phyloP scores from a whole-genome alignment of 116 monocot genomes.

The Iris pallida region DNA sequence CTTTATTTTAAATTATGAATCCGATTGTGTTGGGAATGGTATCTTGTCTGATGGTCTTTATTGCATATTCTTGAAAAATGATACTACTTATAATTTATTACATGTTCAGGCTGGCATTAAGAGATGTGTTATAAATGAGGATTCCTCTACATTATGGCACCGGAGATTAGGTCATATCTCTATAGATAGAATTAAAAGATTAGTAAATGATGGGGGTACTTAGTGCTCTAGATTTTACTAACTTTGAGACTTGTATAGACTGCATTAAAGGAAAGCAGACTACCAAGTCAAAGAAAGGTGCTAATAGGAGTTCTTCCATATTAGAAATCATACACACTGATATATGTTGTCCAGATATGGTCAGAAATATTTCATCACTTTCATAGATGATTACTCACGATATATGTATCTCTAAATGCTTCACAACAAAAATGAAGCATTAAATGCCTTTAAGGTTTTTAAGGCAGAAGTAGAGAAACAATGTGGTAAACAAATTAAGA shows the following conservation, averaged over 20 bases:
- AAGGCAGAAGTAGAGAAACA: slow-evolving; percentile 17
- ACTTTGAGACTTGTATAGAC: slow-evolving; percentile 5
- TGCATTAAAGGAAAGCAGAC: slow-evolving; percentile 9
- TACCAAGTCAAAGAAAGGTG: slow-evolving; percentile 11
- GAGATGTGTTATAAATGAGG: too few relatives aligned
- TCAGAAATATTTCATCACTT: slow-evolving; percentile 9
- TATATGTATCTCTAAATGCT: slow-evolving; percentile 12
- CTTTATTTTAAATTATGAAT: too few relatives aligned
- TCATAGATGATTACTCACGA: slow-evolving; percentile 17
- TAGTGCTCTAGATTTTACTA: slow-evolving; percentile 9
- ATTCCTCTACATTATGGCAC: too few relatives aligned
- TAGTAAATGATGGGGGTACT: slow-evolving; percentile 11
- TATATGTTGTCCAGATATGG: slow-evolving; percentile 5
- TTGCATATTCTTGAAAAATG: too few relatives aligned
- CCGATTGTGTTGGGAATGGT: too few relatives aligned
- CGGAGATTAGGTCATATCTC: too few relatives aligned
- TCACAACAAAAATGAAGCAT: slow-evolving; percentile 9
- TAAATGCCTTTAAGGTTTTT: slow-evolving; percentile 8
- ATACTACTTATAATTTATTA: too few relatives aligned
- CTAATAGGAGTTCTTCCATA: slow-evolving; percentile 8
- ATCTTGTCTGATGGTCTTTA: too few relatives aligned
- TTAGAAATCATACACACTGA: slow-evolving; percentile 6
- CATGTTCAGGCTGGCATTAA: too few relatives aligned
- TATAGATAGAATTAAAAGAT: background rate
- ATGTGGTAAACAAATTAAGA: background rate